Percentiles rank a stretch among this genome's conserved stretches.
phyloP scores from a whole-genome alignment of 306 rosid species.

The Quercus engelmannii region DNA sequence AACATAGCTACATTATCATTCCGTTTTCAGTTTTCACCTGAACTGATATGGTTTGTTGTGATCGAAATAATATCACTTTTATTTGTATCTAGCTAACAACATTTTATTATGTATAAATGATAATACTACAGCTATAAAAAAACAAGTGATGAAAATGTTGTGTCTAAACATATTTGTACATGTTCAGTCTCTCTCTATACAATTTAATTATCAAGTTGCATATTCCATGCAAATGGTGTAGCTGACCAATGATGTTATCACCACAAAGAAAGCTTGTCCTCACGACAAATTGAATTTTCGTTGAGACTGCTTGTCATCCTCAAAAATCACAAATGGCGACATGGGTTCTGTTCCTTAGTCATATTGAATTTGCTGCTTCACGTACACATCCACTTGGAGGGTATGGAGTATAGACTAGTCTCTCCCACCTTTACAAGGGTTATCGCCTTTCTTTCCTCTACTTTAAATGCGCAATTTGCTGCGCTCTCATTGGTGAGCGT shows the following conservation, averaged over 20 bases:
- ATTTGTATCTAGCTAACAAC: too few species aligned
- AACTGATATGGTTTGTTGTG: too few species aligned
- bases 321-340: neutral
- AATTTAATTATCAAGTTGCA: neutral
- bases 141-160: too few species aligned
- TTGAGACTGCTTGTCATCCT: neutral
- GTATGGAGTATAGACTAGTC: too few species aligned
- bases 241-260: neutral
- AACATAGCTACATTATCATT: too few species aligned
- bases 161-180: too few species aligned
- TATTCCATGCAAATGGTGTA: neutral
- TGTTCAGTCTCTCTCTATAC: neutral
- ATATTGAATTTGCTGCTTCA: neutral
- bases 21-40: too few species aligned
- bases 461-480: neutral
- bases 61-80: too few species aligned
- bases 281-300: neutral
- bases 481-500: neutral
- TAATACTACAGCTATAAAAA: too few species aligned
- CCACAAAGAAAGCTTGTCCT: neutral
- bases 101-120: too few species aligned
- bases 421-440: neutral
- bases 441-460: neutral
- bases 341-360: neutral
- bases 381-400: neutral